Percentiles rank a stretch among this genome's conserved stretches.
Evolutionary conservation across 352 stramenopile species (phyloP).

Genomic region (Phytophthora cryptogea): DNA sequence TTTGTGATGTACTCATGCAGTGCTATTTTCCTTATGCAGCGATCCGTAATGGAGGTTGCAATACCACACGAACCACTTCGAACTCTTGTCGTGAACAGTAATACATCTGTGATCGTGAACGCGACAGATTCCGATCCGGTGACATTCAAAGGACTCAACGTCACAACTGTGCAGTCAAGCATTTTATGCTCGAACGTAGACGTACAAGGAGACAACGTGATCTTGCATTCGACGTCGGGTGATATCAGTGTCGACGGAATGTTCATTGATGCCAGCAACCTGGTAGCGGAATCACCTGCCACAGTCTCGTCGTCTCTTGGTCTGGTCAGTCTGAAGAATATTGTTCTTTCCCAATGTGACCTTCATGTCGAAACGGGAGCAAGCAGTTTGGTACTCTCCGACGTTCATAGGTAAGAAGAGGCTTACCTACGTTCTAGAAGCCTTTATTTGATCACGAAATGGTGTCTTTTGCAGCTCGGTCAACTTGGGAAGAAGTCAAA

Average conservation of each 20-base stretch:
- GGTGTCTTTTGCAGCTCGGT: slow-evolving; percentile 35
- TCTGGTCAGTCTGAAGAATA: slow-evolving; percentile 44
- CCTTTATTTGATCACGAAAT: neutral
- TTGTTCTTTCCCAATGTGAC: slow-evolving; percentile 59
- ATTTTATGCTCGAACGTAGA: slow-evolving; percentile 50
- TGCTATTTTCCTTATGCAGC: slow-evolving; percentile 20
- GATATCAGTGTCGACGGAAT: slow-evolving; percentile 54
- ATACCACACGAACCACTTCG: slow-evolving; percentile 35
- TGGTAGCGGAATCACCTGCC: slow-evolving; percentile 31
- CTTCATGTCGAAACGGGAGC: slow-evolving; percentile 54
- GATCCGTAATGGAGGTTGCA: slow-evolving; percentile 45
- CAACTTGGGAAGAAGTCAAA: slow-evolving; percentile 53
- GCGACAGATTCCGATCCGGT: slow-evolving; percentile 25
- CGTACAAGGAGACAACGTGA: slow-evolving; percentile 39
- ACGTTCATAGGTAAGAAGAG: slow-evolving; percentile 40
- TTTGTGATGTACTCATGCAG: neutral
- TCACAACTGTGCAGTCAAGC: slow-evolving; percentile 52
- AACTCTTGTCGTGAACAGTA: slow-evolving; percentile 46
- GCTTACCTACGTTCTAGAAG: slow-evolving; percentile 1
- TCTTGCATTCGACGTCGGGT: slow-evolving; percentile 48
- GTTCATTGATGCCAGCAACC: slow-evolving; percentile 42
- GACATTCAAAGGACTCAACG: slow-evolving; percentile 34
- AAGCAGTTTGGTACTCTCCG: slow-evolving; percentile 43
- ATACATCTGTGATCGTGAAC: slow-evolving; percentile 60
- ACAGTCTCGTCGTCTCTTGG: slow-evolving; percentile 55